Base-by-base conservation (phyloP, 441 rosid species). In the Croton setiger region DNA sequence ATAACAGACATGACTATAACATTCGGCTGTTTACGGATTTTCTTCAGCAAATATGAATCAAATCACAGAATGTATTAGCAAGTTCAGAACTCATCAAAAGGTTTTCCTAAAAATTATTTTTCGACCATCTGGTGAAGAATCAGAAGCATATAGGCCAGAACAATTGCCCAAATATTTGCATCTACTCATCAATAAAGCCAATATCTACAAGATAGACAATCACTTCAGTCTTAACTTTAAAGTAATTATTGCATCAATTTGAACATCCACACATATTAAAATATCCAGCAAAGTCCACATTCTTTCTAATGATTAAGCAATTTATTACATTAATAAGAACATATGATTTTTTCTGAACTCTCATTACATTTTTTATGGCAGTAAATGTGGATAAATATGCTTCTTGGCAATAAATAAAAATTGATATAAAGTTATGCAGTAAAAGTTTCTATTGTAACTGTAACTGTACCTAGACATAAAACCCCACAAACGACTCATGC, bases 401-500 rank as follows among this genome's bases (percentile, higher is more conserved):
- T 27, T 20, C n/a, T 36, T 36, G 35, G 47, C 33, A 49, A 47
- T 49, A 27, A 1, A 43, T 5, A 57, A 36, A 20, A 41, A 53
- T 27, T 5, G 62, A 43, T 10, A 2, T 4, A 60, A 31, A 17
- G 2, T 51, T 54, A 41, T 18, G 18, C 20, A 43, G 41, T 14
- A 43, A 51, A 59, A 35, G 20, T 4, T 47, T 36, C 37, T 60
- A 3, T 11, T n/a, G 20, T 4, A 48, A 27, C 37, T 12, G 17
- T 27, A 55, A 33, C 33, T 35, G 49, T 79, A 86, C 98, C 98
- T 93, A 71, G 97, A 88, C 76, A 91, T 77, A 37, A 93, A 85
- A 12, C 98, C 91, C 99, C 96, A 93, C 36, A 93, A 69, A 67
- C 96, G 87, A 69, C 92, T 73, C 63, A 94, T 79, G 65, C 96